phyloP scores from a whole-genome alignment of 768 basidiomycete species.

The Fomitopsis serialis region DNA sequence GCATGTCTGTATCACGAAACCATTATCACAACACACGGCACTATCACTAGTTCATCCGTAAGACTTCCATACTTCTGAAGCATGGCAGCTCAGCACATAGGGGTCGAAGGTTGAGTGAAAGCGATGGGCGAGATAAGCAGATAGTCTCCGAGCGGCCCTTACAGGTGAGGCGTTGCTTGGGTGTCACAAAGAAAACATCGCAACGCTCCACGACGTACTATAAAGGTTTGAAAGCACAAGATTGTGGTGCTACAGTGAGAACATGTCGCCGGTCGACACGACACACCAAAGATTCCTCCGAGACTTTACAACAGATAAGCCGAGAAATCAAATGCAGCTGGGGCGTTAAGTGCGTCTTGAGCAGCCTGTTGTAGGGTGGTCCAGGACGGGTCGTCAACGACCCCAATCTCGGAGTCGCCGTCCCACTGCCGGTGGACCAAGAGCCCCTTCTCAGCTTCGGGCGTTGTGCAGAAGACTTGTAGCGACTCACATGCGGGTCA shows the following conservation, averaged over 20 bases:
- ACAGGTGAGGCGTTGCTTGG: background rate
- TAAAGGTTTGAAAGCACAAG: background rate
- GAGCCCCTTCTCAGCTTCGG: too few relatives aligned
- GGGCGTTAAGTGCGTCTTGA: constrained; percentile 9
- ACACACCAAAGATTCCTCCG: background rate
- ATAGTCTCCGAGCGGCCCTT: background rate
- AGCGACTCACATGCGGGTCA: constrained; percentile 31
- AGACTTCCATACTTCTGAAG: too few relatives aligned
- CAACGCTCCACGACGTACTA: background rate
- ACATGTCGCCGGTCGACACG: too few relatives aligned
- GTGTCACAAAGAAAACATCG: background rate
- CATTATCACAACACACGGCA: background rate
- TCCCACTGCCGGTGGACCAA: too few relatives aligned
- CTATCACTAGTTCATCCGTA: background rate
- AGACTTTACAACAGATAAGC: constrained; percentile 8
- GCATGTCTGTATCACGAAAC: background rate
- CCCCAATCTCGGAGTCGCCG: constrained; percentile 20
- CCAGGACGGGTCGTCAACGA: constrained; percentile 16
- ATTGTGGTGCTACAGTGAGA: background rate
- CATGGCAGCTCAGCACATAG: too few relatives aligned
- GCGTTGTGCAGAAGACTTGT: background rate
- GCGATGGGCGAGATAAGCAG: background rate
- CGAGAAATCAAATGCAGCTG: constrained; percentile 20
- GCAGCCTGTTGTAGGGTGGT: constrained; percentile 14
- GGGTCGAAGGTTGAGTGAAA: too few relatives aligned